Conservation (phyloP, 305 asterid genomes). For the Withania somnifera region DNA sequence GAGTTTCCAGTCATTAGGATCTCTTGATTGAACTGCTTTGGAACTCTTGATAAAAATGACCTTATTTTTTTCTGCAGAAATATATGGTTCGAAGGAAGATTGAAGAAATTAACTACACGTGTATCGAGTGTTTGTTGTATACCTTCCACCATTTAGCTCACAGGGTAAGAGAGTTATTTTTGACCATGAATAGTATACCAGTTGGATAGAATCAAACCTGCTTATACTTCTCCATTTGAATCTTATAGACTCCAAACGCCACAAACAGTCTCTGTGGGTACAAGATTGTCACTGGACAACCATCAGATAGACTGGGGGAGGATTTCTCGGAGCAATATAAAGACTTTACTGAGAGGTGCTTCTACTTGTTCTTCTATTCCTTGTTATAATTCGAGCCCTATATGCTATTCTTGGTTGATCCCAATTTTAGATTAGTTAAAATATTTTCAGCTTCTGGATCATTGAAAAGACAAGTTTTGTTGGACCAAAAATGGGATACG, state of each 20-base stretch:
- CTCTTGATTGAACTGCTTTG: not conserved
- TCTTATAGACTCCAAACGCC: slow-evolving; percentile 72
- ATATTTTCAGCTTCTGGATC: not conserved
- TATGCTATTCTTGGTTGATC: not conserved
- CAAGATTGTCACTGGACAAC: slow-evolving; percentile 94
- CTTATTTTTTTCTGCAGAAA: slow-evolving; percentile 37
- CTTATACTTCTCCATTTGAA: slow-evolving; percentile 1
- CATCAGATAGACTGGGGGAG: slow-evolving; percentile 97
- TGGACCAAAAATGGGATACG: not conserved
- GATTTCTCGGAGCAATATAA: slow-evolving; percentile 76
- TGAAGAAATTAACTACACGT: slow-evolving; percentile 72
- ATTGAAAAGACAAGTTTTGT: not conserved
- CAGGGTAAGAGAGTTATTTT: slow-evolving; percentile 44
- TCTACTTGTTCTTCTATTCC: slow-evolving; percentile 2
- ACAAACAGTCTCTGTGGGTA: slow-evolving; percentile 92
- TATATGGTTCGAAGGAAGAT: slow-evolving; percentile 76
- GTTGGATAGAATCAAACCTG: not conserved
- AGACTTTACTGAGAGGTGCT: slow-evolving; percentile 81
- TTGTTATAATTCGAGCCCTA: not conserved
- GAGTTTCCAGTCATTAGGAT: not conserved
- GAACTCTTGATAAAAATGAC: not conserved
- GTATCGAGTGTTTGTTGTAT: slow-evolving; percentile 68
- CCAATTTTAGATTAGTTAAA: not conserved
- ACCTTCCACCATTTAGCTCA: slow-evolving; percentile 80
- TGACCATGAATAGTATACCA: not conserved